Evolutionary conservation across 768 basidiomycete species (phyloP).

Genomic region (Trametes meyenii): DNA sequence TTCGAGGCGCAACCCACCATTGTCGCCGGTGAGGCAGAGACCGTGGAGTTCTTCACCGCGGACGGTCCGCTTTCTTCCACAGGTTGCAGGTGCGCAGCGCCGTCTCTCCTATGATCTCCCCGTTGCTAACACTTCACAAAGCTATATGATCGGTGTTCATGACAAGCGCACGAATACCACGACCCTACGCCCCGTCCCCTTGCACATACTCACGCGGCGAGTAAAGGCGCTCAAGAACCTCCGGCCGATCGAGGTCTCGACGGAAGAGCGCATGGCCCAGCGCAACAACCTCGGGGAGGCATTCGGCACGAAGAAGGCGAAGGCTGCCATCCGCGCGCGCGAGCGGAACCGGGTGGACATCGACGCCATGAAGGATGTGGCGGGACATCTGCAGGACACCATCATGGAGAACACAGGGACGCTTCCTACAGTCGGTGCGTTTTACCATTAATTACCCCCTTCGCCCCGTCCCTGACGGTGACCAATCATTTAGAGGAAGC

Average conservation of each 20-base stretch:
- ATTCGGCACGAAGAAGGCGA: slow-evolving; percentile 95
- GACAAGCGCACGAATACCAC: slow-evolving; percentile 76
- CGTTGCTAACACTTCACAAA: slow-evolving; percentile 30
- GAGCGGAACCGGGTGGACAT: slow-evolving; percentile 93
- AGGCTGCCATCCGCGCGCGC: slow-evolving; percentile 77
- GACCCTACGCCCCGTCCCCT: slow-evolving; percentile 64
- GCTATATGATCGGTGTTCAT: slow-evolving; percentile 84
- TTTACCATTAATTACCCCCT: neutral
- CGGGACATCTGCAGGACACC: slow-evolving; percentile 77
- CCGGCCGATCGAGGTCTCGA: slow-evolving; percentile 50
- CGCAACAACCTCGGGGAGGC: slow-evolving; percentile 84
- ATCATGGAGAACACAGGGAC: slow-evolving; percentile 75
- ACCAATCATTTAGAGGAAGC: slow-evolving; percentile 57
- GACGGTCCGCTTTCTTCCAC: slow-evolving; percentile 45
- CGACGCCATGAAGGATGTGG: slow-evolving; percentile 83
- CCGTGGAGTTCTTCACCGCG: slow-evolving; percentile 79
- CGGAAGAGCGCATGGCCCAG: slow-evolving; percentile 60
- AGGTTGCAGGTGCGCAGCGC: slow-evolving; percentile 66
- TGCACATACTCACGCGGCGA: slow-evolving; percentile 71
- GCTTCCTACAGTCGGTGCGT: slow-evolving; percentile 69
- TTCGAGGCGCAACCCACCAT: slow-evolving; percentile 43
- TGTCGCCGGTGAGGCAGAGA: slow-evolving; percentile 82
- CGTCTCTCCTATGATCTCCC: neutral
- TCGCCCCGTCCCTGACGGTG: slow-evolving; percentile 4
- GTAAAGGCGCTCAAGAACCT: slow-evolving; percentile 85